Conservation (phyloP, 352 stramenopile species). For the Globisporangium ultimum region DNA sequence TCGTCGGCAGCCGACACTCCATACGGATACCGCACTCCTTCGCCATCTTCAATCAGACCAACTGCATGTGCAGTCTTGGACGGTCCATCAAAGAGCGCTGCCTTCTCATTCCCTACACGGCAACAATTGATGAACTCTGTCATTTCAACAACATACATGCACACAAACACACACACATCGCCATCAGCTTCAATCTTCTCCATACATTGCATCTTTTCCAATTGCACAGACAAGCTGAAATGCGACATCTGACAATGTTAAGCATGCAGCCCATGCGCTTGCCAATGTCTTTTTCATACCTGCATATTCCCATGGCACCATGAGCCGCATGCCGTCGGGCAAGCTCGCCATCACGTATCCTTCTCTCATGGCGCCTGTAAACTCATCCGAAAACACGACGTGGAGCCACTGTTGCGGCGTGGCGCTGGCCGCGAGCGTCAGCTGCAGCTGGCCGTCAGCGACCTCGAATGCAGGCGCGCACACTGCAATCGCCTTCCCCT, state of each 20-base stretch:
- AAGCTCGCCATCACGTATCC: constrained; percentile 57
- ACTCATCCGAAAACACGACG: constrained; percentile 35
- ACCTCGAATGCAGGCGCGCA: constrained; percentile 33
- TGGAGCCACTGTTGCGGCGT: constrained; percentile 45
- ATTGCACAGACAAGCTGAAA: background rate
- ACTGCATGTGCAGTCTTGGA: constrained; percentile 22
- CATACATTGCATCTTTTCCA: background rate
- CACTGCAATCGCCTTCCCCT: constrained; percentile 45
- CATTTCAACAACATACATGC: too few relatives aligned
- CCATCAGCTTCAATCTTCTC: background rate
- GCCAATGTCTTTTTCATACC: constrained; percentile 11
- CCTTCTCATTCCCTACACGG: constrained; percentile 26
- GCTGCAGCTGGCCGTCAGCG: constrained; percentile 5
- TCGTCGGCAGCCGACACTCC: constrained; percentile 33
- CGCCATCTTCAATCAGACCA: constrained; percentile 25
- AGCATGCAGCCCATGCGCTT: too few relatives aligned
- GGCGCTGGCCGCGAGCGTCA: background rate
- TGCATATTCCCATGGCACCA: constrained; percentile 49
- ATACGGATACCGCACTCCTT: constrained; percentile 38
- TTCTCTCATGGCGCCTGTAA: constrained; percentile 21
- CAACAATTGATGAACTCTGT: constrained; percentile 45
- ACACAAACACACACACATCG: constrained; percentile 1
- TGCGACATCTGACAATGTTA: background rate
- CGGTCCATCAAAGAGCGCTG: constrained; percentile 38
- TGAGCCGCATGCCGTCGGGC: constrained; percentile 34